Percentiles rank a stretch among this genome's conserved stretches.
These are phyloP conservation scores for Pholiota adiposa DNA, from an alignment of 1,284 basidiomycete genomes.

Conservation along the genomic window DNA sequence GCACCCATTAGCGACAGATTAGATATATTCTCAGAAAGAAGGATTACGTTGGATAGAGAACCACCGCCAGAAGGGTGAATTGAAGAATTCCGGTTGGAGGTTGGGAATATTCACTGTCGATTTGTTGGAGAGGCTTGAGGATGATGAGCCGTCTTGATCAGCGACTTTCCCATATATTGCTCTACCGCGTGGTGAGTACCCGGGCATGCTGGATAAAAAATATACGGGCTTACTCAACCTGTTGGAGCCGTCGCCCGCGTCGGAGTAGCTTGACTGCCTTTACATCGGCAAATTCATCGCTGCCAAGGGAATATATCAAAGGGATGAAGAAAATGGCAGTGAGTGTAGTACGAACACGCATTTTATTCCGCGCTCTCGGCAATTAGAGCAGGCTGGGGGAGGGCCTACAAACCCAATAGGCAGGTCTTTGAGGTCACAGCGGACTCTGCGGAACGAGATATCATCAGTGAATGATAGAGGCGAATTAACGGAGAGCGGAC, in stretches of 20 bases:
- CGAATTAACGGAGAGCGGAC: conserved; percentile 38
- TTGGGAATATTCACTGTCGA: conserved; percentile 62
- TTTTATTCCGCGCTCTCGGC: conserved; percentile 82
- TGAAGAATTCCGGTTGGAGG: conserved; percentile 78
- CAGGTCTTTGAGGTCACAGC: conserved; percentile 81
- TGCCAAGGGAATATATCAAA: conserved; percentile 35
- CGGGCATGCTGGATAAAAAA: background rate
- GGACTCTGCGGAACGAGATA: conserved; percentile 53
- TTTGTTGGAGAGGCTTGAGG: conserved; percentile 31
- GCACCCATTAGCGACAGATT: conserved; percentile 14
- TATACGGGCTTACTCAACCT: conserved; percentile 64
- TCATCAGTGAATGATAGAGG: conserved; percentile 6
- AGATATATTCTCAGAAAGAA: conserved; percentile 22
- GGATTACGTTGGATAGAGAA: conserved; percentile 81
- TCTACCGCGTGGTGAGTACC: conserved; percentile 32
- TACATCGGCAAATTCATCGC: conserved; percentile 87
- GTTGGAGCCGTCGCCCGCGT: conserved; percentile 82
- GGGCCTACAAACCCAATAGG: conserved; percentile 50
- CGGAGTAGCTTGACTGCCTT: conserved; percentile 86
- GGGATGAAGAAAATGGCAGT: background rate
- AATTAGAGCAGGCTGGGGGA: conserved; percentile 80
- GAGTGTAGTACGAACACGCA: conserved; percentile 56
- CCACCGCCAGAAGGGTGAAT: conserved; percentile 80
- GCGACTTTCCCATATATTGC: conserved; percentile 64
- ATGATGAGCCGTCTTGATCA: conserved; percentile 41